Base-by-base conservation (phyloP, 305 asterid genomes). In the Vinca major region DNA sequence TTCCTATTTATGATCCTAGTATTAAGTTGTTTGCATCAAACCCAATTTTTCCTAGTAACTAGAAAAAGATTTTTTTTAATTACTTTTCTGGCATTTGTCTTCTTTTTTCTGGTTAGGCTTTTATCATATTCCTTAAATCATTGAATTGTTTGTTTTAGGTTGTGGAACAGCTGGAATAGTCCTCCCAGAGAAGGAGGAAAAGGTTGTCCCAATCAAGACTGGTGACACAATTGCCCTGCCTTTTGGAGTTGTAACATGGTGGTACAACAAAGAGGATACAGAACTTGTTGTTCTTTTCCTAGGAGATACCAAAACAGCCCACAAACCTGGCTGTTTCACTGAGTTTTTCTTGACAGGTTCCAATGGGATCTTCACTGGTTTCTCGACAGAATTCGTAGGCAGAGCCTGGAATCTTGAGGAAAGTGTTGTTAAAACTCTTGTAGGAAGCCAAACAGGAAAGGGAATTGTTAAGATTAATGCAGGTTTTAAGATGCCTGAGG, bases 201-300 rank as follows among this genome's bases (percentile, higher is more conserved):
- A 90, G 76, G 90, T 90, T 7, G 39, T 90, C 0, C 78, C 90
- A 14, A 86, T 90, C 74, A 90, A 88, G 83, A 84, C 79, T 57
- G 97, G 95, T 1, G 97, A 90, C 63, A 79, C 93, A 7, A 69
- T 90, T 54, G 93, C 93, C 63, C 82, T 90, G n/a, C 97, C 95
- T 4, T 86, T 88, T 43, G 97, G 97, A 19, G 90, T 84, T 6
- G 84, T 84, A 26, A 85, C 92, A 52, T 92, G 98, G 96, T 92
- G 91, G 88, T 85, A 81, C 82, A 89, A 89, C 86, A 84, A 84
- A 50, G 86, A 78, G 56, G 92, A 84, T 43, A 52, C 91, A 1
- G 95, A 89, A 10, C 84, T 87, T 1, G 89, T 82, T 4, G 70
- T 89, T 68, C 90, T 89, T 70, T 89, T 89, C 81, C 82, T 89